These are phyloP conservation scores for Cladophialophora yegresii DNA, from an alignment of 2,329 filamentous ascomycete genomes.

Conservation along the genomic window DNA sequence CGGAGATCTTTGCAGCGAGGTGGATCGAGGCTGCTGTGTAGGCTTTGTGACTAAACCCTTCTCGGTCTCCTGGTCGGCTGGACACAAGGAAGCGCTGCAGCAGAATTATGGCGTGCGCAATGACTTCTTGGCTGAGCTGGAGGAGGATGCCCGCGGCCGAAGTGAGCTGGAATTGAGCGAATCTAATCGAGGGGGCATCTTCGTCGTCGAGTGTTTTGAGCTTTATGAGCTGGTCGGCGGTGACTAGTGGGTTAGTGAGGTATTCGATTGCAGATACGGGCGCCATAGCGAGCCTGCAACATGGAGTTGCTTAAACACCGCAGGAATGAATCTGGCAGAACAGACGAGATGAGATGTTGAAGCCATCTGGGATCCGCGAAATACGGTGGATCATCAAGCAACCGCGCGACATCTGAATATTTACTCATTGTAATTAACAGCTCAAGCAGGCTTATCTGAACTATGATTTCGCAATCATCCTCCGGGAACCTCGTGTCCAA, in stretches of 20 bases:
- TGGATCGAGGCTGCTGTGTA: conserved; percentile 80
- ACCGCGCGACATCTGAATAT: background rate
- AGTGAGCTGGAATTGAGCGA: conserved; percentile 49
- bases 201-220: conserved; percentile 36
- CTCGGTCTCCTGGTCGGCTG: conserved; percentile 20
- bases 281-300: conserved; percentile 16
- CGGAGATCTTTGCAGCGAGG: conserved; percentile 78
- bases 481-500: background rate
- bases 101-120: conserved; percentile 80
- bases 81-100: conserved; percentile 63
- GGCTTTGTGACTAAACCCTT: conserved; percentile 57
- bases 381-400: background rate
- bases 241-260: conserved; percentile 49
- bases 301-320: background rate
- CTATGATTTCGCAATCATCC: background rate
- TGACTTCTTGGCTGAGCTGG: conserved; percentile 78
- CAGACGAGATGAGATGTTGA: background rate
- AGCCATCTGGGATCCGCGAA: background rate
- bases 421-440: background rate
- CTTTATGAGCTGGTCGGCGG: conserved; percentile 48
- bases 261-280: conserved; percentile 22
- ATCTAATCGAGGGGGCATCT: conserved; percentile 49
- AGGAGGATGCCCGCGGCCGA: conserved; percentile 66
- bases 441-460: background rate
- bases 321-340: no score